Evolutionary conservation across 192 early-diverging fungal genomes (phyloP).

Genomic region (Gigaspora rosea): DNA sequence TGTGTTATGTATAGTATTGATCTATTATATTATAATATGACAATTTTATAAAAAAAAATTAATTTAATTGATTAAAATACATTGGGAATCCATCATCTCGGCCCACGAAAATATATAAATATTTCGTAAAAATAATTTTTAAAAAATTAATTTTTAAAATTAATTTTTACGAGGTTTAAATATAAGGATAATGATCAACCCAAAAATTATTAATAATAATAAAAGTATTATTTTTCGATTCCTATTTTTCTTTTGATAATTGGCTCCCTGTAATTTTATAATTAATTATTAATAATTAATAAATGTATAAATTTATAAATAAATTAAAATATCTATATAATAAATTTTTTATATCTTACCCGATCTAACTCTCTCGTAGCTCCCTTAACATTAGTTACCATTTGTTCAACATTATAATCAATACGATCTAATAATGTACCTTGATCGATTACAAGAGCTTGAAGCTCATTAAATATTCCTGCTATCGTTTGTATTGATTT

Average conservation of each 20-base stretch:
- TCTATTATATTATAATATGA: no score
- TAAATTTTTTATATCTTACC: conserved; percentile 40
- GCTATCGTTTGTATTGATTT: conserved; percentile 88
- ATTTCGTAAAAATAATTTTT: no score
- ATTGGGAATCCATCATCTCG: no score
- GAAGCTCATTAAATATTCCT: conserved; percentile 89
- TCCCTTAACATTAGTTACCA: conserved; percentile 73
- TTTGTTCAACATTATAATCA: conserved; percentile 95
- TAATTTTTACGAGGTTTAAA: conserved; percentile 54
- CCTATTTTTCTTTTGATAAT: conserved; percentile 77
- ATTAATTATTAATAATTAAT: not conserved
- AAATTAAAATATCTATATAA: not conserved
- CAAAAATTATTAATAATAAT: conserved; percentile 73
- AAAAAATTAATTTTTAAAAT: not conserved
- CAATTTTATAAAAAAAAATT: no score
- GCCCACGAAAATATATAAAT: no score
- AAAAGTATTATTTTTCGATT: conserved; percentile 85
- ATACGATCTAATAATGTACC: conserved; percentile 96
- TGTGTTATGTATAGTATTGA: no score
- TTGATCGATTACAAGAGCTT: conserved; percentile 97
- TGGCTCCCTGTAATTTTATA: conserved; percentile 57
- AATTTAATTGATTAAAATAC: no score
- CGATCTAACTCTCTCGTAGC: conserved; percentile 82
- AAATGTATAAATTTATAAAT: not conserved
- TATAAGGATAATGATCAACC: conserved; percentile 79